Conservation (phyloP, 2,329 filamentous ascomycete genomes). For the Myrmaecium sp. region DNA sequence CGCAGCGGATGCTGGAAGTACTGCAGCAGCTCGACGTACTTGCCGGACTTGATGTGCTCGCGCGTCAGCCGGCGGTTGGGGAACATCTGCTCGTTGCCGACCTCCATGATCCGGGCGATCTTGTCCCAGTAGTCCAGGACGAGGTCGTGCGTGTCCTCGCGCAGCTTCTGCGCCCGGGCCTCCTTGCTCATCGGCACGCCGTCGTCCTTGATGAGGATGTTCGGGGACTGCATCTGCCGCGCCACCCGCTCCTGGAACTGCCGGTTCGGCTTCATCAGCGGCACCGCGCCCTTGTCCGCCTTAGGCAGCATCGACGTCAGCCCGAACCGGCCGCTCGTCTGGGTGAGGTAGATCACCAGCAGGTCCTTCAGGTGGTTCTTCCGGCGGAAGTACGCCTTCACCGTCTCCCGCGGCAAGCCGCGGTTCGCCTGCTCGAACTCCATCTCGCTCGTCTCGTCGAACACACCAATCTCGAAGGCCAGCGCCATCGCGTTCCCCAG, state of each 20-base stretch:
- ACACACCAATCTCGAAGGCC: slow-evolving; percentile 87
- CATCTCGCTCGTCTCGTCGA: slow-evolving; percentile 70
- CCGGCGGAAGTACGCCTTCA: slow-evolving; percentile 60
- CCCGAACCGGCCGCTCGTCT: slow-evolving; percentile 81
- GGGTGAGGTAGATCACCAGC: slow-evolving; percentile 78
- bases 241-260: slow-evolving; percentile 19
- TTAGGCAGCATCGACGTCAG: slow-evolving; percentile 83
- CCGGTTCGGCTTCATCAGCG: slow-evolving; percentile 15
- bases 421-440: slow-evolving; percentile 28
- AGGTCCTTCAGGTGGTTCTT: slow-evolving; percentile 70
- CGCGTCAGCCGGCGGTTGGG: slow-evolving; percentile 74
- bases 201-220: slow-evolving; percentile 3
- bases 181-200: slow-evolving; percentile 2
- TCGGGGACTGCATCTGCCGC: slow-evolving; percentile 3
- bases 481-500: slow-evolving; percentile 79
- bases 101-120: slow-evolving; percentile 82
- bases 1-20: slow-evolving; percentile 64
- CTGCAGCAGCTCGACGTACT: slow-evolving; percentile 65
- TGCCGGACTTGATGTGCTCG: slow-evolving; percentile 70
- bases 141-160: slow-evolving; percentile 27
- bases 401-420: slow-evolving; percentile 33
- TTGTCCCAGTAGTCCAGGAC: slow-evolving; percentile 79
- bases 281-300: slow-evolving; percentile 11
- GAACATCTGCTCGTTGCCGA: slow-evolving; percentile 79
- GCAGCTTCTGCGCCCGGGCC: too few relatives aligned